These are phyloP conservation scores for Lactuca sativa DNA, from an alignment of 129 eudicot species.

Conservation along the genomic window DNA sequence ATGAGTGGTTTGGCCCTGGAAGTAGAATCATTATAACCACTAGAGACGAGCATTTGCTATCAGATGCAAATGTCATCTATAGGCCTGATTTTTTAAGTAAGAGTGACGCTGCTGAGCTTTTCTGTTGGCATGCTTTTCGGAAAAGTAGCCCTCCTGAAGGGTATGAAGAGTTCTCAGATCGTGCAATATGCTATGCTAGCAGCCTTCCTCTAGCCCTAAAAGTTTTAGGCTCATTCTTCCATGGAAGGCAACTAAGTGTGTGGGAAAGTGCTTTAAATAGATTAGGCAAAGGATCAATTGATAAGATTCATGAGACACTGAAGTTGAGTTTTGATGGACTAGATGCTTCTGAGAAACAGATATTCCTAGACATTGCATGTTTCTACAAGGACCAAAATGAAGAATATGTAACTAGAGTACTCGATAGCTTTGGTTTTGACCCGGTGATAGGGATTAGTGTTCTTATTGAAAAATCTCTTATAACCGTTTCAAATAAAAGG, in stretches of 20 bases:
- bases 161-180: background rate
- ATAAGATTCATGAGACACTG: background rate
- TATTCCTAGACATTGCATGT: slow-evolving; percentile 19
- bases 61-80: background rate
- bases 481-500: background rate
- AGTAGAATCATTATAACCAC: slow-evolving; percentile 16
- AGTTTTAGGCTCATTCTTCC: slow-evolving; percentile 5
- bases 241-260: background rate
- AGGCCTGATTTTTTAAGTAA: background rate
- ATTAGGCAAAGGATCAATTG: background rate
- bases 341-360: background rate
- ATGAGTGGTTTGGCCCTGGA: background rate
- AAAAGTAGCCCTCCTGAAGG: slow-evolving; percentile 9
- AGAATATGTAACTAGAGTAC: background rate
- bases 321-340: slow-evolving; percentile 10
- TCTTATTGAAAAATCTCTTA: slow-evolving; percentile 13
- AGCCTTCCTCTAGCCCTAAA: slow-evolving; percentile 5
- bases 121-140: slow-evolving; percentile 19
- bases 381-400: background rate
- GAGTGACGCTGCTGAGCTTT: slow-evolving; percentile 3
- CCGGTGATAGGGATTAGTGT: background rate
- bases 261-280: slow-evolving; percentile 17
- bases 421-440: slow-evolving; percentile 18
- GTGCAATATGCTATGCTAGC: background rate
- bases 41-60: slow-evolving; percentile 2